These are phyloP conservation scores for Tulasnella sp. DNA, from an alignment of 768 basidiomycete species.

Conservation along the genomic window DNA sequence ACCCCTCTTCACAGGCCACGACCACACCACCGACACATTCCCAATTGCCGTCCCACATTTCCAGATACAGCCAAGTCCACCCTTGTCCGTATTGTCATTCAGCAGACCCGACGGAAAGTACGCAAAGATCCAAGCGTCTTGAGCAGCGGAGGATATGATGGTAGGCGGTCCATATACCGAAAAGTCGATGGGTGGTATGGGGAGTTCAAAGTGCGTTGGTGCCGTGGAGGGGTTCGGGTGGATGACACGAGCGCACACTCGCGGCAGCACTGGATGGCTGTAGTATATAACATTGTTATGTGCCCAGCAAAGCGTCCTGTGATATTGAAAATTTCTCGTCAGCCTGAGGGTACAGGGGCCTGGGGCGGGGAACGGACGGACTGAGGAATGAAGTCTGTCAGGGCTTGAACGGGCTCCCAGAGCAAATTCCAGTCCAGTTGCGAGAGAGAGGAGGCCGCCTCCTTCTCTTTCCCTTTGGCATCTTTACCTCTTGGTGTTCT, in stretches of 20 bases:
- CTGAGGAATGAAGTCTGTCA: not conserved
- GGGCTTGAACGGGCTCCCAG: not conserved
- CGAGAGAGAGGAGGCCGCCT: not conserved
- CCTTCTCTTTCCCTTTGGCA: not conserved
- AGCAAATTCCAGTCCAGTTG: not conserved
- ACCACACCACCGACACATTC: not conserved
- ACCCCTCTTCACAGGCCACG: slow-evolving; percentile 5
- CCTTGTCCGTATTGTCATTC: not conserved
- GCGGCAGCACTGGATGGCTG: not conserved
- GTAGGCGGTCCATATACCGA: slow-evolving; percentile 8
- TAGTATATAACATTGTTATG: not conserved
- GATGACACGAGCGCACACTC: slow-evolving; percentile 7
- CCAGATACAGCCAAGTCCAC: slow-evolving; percentile 10
- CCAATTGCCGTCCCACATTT: not conserved
- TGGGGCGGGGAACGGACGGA: not conserved
- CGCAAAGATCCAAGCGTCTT: slow-evolving; percentile 4
- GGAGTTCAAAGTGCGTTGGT: slow-evolving; percentile 9
- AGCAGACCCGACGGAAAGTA: slow-evolving; percentile 7
- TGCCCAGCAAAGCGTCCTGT: not conserved
- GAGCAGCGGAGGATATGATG: not conserved
- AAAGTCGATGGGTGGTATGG: not conserved
- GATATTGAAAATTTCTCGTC: not conserved
- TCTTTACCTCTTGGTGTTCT: not conserved
- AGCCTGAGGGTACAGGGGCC: not conserved
- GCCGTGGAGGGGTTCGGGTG: not conserved